A percentile compares a stretch with the other conserved stretches of the same genome.
Evolutionary conservation across 2,329 filamentous ascomycete species (phyloP).

Genomic region (Diaporthe helianthi): DNA sequence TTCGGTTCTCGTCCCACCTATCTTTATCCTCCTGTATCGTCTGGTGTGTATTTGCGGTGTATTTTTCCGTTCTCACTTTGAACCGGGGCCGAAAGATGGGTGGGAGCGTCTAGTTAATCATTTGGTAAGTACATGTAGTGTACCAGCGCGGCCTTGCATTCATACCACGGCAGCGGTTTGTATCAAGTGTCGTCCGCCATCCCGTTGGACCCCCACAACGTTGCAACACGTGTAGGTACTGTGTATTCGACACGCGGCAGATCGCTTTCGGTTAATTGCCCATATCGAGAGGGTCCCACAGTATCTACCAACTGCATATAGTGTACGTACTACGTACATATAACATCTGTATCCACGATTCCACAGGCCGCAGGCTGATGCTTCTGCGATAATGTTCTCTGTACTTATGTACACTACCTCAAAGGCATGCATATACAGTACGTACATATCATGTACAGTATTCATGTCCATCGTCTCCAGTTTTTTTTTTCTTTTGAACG

Average conservation of each 20-base stretch:
- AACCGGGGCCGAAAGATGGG: neutral
- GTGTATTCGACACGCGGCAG: conserved; percentile 18
- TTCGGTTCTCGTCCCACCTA: conserved; percentile 7
- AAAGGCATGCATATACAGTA: neutral
- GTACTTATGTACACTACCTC: neutral
- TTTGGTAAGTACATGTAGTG: too few species aligned
- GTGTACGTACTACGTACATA: too few species aligned
- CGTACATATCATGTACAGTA: too few species aligned
- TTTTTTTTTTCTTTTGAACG: neutral
- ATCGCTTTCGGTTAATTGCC: conserved; percentile 24
- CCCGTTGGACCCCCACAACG: neutral
- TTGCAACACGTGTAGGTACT: too few species aligned
- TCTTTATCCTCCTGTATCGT: conserved; percentile 14
- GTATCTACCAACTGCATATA: too few species aligned
- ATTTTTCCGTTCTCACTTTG: conserved; percentile 24
- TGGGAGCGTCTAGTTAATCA: too few species aligned
- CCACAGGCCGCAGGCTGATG: neutral
- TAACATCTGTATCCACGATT: too few species aligned
- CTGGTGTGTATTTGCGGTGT: conserved; percentile 4
- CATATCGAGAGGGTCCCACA: conserved; percentile 10
- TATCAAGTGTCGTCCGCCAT: conserved; percentile 4
- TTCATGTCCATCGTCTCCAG: neutral
- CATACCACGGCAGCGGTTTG: conserved; percentile 10
- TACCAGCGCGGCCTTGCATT: conserved; percentile 4
- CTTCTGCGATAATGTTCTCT: conserved; percentile 1